Evolutionary conservation across 1,284 basidiomycete genomes (phyloP), one percentile per base, ranked within the genome.

Genomic region (Cerrena zonata): DNA sequence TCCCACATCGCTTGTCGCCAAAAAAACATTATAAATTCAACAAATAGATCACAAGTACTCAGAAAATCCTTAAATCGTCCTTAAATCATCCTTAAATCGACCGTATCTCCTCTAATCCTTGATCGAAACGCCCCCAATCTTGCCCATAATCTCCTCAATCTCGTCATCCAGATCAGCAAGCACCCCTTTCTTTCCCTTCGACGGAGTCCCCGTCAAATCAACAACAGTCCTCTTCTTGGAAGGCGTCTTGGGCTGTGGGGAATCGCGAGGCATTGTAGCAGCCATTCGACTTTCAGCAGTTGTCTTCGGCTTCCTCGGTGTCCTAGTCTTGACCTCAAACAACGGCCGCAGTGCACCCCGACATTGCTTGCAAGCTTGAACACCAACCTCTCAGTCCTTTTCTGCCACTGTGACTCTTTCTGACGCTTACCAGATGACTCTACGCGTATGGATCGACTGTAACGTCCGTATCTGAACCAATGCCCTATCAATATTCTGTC

Each of bases 381-480:
- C n/a, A n/a, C n/a, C n/a, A n/a, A n/a, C n/a, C n/a, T n/a, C n/a
- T n/a, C n/a, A n/a, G n/a, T n/a, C n/a, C n/a, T n/a, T n/a, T n/a
- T n/a, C n/a, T n/a, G n/a, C n/a, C n/a, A n/a, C n/a, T n/a, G n/a
- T n/a, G n/a, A n/a, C n/a, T n/a, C n/a, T n/a, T n/a, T 23, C 4
- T 11, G 22, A n/a, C 7, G 22, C 80, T 54, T 61, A 81, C 86
- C 73, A 55, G 80, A 81, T 66, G 79, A 77, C n/a, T 79, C 73
- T 5, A 83, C 74, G 18, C 78, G 72, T 57, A 91, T 90, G 12
- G 86, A 89, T 54, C 86, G 89, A 55, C 79, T 84, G 60, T 86
- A 84, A 27, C 89, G 77, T 12, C 87, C 86, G 61, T 89, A 90
- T 44, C 88, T 90, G 52, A 5, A 41, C 3, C 15, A 51, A 30